Base-by-base conservation (phyloP, 306 rosid species). In the Castanospermum australe region DNA sequence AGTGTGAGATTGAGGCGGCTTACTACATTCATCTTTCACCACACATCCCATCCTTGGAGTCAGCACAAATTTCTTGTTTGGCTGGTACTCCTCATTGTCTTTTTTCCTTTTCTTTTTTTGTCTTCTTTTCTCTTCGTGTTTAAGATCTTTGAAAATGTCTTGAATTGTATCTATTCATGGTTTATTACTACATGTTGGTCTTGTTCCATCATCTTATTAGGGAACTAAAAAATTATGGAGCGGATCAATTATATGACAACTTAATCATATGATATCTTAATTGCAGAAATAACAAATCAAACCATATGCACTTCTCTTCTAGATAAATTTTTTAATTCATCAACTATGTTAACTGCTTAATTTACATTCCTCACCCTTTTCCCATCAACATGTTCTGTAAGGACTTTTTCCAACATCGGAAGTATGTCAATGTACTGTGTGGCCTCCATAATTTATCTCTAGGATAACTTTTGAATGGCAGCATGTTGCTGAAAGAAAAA, bases 1-100 rank as follows among this genome's bases (percentile, higher is more conserved):
- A 61, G 55, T 75, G 18, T 67, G 17, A 88, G 74, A 81, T 71
- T 92, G 80, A 79, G 72, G 64, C 89, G 99, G 85, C 87, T 91
- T 63, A 67, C 83, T 12, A 89, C 99, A 57, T 95, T 95, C 84
- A 73, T 91, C 67, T 83, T 8, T 84, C 89, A 95, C 76, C 92
- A 45, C 0, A 61, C 97, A 9, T 95, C 97, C 52, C 97, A 95
- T 86, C 90, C 98, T 51, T 95, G 98, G 97, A 95, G 99, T 75
- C 82, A 86, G 78, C 89, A 88, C 83, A 81, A 71, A 79, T 30
- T 84, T 88, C 86, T 95, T 67, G 97, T 92, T 80, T 94, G 99
- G 99, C 97, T 94, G 97, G 99, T 94, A 90, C 51, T 64, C 35
- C 71, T 18, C 83, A 20, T 30, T 28, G n/a, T 60, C 62, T 72